These are phyloP conservation scores for Acacia melanoxylon DNA, from an alignment of 306 rosid genomes.

Conservation along the genomic window DNA sequence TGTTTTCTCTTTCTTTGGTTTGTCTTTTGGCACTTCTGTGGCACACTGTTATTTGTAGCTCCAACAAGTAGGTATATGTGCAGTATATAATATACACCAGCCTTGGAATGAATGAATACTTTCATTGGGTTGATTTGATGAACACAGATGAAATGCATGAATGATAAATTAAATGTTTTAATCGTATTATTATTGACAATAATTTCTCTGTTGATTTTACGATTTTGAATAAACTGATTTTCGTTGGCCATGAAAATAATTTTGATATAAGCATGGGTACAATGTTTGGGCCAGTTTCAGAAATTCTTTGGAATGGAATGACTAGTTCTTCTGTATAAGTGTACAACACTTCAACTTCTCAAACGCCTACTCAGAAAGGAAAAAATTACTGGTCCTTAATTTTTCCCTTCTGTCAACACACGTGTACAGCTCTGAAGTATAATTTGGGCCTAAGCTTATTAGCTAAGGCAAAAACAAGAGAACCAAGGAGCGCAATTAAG, in stretches of 20 bases:
- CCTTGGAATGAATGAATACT: background rate
- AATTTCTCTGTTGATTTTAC: background rate
- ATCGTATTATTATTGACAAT: background rate
- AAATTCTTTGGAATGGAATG: background rate
- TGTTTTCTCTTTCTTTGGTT: constrained; percentile 1
- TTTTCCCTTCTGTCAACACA: too few species aligned
- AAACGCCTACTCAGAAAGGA: background rate
- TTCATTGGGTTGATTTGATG: constrained; percentile 2
- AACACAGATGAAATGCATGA: background rate
- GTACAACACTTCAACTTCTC: background rate
- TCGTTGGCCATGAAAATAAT: background rate
- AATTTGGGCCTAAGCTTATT: too few species aligned
- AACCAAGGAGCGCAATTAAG: too few species aligned
- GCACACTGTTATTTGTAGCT: constrained; percentile 24
- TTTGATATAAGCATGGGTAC: background rate
- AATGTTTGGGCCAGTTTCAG: background rate
- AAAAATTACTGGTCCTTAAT: background rate
- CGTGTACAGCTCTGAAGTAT: too few species aligned
- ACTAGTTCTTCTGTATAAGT: background rate
- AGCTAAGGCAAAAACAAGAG: too few species aligned
- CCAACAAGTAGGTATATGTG: background rate
- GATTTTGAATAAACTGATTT: background rate
- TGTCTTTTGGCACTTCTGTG: constrained; percentile 26
- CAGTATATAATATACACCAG: background rate
- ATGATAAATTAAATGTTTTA: background rate